Percentiles rank a stretch among this genome's conserved stretches.
Evolutionary conservation across 2,329 filamentous ascomycete species (phyloP).

Genomic region (Xylaria sp.): DNA sequence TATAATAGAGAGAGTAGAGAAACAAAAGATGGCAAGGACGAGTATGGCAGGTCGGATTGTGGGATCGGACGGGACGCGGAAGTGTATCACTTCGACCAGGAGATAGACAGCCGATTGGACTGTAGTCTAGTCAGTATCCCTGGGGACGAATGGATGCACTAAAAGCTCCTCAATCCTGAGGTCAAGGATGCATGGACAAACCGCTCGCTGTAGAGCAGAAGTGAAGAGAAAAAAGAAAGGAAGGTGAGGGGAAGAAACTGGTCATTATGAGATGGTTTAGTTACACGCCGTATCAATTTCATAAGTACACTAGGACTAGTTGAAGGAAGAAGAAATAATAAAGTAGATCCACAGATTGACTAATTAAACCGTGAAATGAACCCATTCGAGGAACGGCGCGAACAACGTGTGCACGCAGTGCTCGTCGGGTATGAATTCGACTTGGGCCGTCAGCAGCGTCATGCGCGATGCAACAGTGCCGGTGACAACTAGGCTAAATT

Average conservation of each 20-base stretch:
- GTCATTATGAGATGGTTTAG: not conserved
- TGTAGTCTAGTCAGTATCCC: not conserved
- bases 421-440: conserved; percentile 25
- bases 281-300: conserved; percentile 1
- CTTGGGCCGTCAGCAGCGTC: conserved; percentile 32
- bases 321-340: conserved; percentile 10
- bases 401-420: conserved; percentile 17
- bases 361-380: conserved; percentile 31
- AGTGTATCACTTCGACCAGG: conserved; percentile 26
- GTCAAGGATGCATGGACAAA: conserved; percentile 5
- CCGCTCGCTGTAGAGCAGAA: not conserved
- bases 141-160: conserved; percentile 9
- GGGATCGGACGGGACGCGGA: not conserved
- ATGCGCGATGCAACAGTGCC: conserved; percentile 23
- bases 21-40: not conserved
- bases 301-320: not conserved
- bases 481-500: conserved; percentile 31
- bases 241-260: not conserved
- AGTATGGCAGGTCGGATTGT: not conserved
- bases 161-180: conserved; percentile 5
- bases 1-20: not conserved
- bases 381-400: not conserved
- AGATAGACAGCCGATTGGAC: conserved; percentile 26
- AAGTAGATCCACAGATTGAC: conserved; percentile 24
- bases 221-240: not conserved